Evolutionary conservation across 768 basidiomycete species (phyloP).

Genomic region (Pleurotus giganteus): DNA sequence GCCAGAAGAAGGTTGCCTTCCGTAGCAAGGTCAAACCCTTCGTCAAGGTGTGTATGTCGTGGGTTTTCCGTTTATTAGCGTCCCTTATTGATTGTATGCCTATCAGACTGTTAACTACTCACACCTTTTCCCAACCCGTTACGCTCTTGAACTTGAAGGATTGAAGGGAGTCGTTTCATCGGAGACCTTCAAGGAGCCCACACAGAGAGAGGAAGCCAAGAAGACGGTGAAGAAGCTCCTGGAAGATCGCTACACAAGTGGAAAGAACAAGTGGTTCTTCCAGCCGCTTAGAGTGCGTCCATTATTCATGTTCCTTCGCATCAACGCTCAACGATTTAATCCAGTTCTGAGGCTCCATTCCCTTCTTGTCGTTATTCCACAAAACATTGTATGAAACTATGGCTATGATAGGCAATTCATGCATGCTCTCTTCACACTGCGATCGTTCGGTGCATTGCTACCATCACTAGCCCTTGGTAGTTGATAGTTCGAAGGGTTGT

Average conservation of each 20-base stretch:
- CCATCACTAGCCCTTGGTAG: no score
- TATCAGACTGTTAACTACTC: conserved; percentile 91
- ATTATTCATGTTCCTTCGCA: neutral
- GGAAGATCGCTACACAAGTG: conserved; percentile 90
- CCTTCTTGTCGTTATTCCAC: conserved; percentile 11
- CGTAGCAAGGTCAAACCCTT: conserved; percentile 99
- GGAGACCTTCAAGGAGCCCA: conserved; percentile 97
- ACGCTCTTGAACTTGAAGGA: conserved; percentile 93
- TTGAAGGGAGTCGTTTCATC: conserved; percentile 81
- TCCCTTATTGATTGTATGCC: neutral
- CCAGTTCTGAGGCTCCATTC: conserved; percentile 32
- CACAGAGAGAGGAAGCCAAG: conserved; percentile 92
- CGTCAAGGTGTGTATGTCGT: conserved; percentile 78
- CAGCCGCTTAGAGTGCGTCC: conserved; percentile 69
- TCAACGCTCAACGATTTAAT: conserved; percentile 6
- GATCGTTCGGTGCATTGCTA: no score
- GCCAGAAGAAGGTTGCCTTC: conserved; percentile 88
- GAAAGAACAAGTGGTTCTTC: conserved; percentile 99
- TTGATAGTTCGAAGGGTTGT: no score
- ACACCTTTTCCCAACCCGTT: conserved; percentile 98
- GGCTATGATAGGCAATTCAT: conserved; percentile 14
- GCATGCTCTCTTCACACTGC: neutral
- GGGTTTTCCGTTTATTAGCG: neutral
- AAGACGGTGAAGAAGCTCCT: conserved; percentile 95
- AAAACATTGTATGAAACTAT: conserved; percentile 18